Evolutionary conservation across 305 asterid genomes (phyloP), one percentile per base, ranked within the genome.

Genomic region (Solanum hybrid): DNA sequence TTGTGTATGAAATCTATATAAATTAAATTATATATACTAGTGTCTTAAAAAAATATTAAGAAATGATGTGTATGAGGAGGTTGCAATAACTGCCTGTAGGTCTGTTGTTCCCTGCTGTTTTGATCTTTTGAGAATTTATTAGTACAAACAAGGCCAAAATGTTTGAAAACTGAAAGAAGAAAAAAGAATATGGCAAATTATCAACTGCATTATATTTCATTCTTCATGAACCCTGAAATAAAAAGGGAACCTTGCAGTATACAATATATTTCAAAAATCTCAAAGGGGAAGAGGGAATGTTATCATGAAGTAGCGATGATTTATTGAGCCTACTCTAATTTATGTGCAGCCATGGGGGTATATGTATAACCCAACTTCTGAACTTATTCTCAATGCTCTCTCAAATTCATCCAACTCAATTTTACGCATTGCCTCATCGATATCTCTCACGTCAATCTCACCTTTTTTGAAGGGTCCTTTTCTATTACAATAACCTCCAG

Each of bases 401-500:
- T 92, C 89, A 22, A 93, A 94, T 86, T 94, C 99, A 72, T 94
- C 95, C 8, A 96, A 86, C 84, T 96, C 98, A 12, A 94, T 87
- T 20, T 79, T 85, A 13, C 94, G 90, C 98, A 94, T 90, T 7
- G 87, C 51, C 29, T 78, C 92, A 88, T 96, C 96, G n/a, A 92
- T 79, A 4, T 88, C 90, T 1, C 77, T 89, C 7, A 93, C 29
- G 29, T 92, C 92, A 20, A 93, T 64, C 89, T 96, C 97, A 0
- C 95, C 95, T 71, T 79, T 94, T 79, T 56, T 92, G 77, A 93
- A 96, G 0, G 98, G 99, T 31, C 38, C 88, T 4, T 95, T 94
- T 89, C 97, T 88, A 91, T 96, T 96, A 87, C 99, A 95, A 51
- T 94, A 95, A 1, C 99, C 99, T 1, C 97, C 98, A 0, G 91